A percentile compares a stretch with the other conserved stretches of the same genome.
These are phyloP conservation scores for Naganishia vaughanmartiniae DNA, from an alignment of 768 basidiomycete species.

Conservation along the genomic window DNA sequence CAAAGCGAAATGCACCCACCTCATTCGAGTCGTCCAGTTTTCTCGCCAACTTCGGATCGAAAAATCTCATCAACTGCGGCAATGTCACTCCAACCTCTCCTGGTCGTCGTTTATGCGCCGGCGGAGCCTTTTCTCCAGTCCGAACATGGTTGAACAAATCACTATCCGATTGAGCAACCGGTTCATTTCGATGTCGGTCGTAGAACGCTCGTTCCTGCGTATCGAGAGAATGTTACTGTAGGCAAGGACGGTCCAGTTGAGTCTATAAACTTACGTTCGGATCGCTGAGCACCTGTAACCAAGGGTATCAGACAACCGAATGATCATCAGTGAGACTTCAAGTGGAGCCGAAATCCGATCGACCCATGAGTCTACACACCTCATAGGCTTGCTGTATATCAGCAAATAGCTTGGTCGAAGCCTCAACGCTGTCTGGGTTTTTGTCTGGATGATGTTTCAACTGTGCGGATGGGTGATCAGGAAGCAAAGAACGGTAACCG, in stretches of 20 bases:
- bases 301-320: conserved; percentile 6
- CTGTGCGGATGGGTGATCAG: conserved; percentile 13
- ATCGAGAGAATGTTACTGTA: not conserved
- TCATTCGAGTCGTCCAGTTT: conserved; percentile 54
- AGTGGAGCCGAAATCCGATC: too few species aligned
- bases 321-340: conserved; percentile 1
- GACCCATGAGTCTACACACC: conserved; percentile 55
- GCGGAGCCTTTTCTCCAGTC: conserved; percentile 62
- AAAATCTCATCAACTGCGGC: conserved; percentile 77
- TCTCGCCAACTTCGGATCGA: conserved; percentile 58
- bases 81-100: conserved; percentile 74
- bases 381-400: conserved; percentile 92
- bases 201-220: conserved; percentile 93
- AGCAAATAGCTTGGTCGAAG: conserved; percentile 81
- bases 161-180: conserved; percentile 77
- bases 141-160: conserved; percentile 83
- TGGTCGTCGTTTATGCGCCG: conserved; percentile 54
- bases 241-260: not conserved
- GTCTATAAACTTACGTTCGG: conserved; percentile 70
- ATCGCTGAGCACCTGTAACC: conserved; percentile 76
- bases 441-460: conserved; percentile 57
- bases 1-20: conserved; percentile 59
- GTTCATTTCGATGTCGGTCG: conserved; percentile 81
- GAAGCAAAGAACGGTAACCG: not conserved
- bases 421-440: conserved; percentile 77